Base-by-base conservation (phyloP, 805 yeast genomes). In the Jamesozyma rosinii region DNA sequence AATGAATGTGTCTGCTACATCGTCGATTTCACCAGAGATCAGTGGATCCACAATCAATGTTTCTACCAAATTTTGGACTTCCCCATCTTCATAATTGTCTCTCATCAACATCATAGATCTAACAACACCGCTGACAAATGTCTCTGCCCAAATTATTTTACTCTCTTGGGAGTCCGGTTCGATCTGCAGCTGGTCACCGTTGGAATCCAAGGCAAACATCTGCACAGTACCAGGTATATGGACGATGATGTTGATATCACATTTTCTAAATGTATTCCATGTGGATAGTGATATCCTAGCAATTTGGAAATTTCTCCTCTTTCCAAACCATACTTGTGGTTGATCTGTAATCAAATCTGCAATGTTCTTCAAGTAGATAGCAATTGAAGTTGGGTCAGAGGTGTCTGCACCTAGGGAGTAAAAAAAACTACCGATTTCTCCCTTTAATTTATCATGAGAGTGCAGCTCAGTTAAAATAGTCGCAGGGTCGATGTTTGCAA, bases 1-100 rank as follows among this genome's bases (percentile, higher is more conserved):
- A 30, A 63, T 61, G 27, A 61, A 63, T 21, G 51, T 50, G 18
- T 61, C 60, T 2, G 63, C 49, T 3, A 58, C 57, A 29, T 50
- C 51, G 43, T 55, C 65, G 15, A 63, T 45, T 40, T 63, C 58
- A 22, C 66, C 64, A 2, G 64, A 50, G 3, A 54, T 50, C 34
- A 92, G 74, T 4, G 97, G 97, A 53, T 87, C 83, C 44, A 86
- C 70, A 46, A 82, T 78, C 50, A 95, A 75, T 32, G 92, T 82
- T 58, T 89, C 95, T 9, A 88, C 95, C 44, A 92, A 73, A 40
- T 76, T 72, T 37, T 72, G 70, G 55, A 67, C 83, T 66, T 81
- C 87, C 41, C 87, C 95, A 41, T 84, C 87, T 49, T 77, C 85
- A 5, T 66, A 46, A 42, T 62, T 58, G 31, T 63, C 66, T 38